Evolutionary conservation across 805 yeast genomes (phyloP).

Genomic region (Myxozyma mucilagina): DNA sequence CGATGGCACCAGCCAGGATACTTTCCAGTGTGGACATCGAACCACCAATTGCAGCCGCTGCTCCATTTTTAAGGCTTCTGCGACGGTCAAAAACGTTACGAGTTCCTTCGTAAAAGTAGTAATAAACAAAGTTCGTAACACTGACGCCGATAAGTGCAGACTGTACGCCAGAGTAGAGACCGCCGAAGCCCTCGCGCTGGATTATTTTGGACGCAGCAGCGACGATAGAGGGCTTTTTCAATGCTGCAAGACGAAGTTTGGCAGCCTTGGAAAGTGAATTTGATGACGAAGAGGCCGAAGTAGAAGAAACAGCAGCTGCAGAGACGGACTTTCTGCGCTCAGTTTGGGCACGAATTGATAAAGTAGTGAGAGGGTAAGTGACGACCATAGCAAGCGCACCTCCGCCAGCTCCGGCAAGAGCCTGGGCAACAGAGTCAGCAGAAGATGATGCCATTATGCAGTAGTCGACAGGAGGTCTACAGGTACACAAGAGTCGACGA

Average conservation of each 20-base stretch:
- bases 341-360: constrained; percentile 89
- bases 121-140: constrained; percentile 82
- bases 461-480: neutral
- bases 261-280: constrained; percentile 16
- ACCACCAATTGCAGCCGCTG: constrained; percentile 38
- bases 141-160: constrained; percentile 85
- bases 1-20: constrained; percentile 76
- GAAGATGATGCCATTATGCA: neutral
- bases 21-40: constrained; percentile 62
- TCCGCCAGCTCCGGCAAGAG: constrained; percentile 92
- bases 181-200: constrained; percentile 60
- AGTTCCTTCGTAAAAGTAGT: constrained; percentile 83
- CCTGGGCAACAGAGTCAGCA: constrained; percentile 64
- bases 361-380: constrained; percentile 85
- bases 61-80: constrained; percentile 34
- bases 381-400: constrained; percentile 85
- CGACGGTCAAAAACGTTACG: constrained; percentile 37
- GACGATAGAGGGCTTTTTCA: constrained; percentile 34
- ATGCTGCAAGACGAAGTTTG: constrained; percentile 13
- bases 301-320: neutral
- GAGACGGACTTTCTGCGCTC: constrained; percentile 35
- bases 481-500: neutral
- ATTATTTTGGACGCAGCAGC: constrained; percentile 52
- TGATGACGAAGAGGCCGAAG: neutral
- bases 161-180: constrained; percentile 82